Percentiles rank a stretch among this genome's conserved stretches.
phyloP scores from a whole-genome alignment of 805 yeast species.

The Candida incommunis region DNA sequence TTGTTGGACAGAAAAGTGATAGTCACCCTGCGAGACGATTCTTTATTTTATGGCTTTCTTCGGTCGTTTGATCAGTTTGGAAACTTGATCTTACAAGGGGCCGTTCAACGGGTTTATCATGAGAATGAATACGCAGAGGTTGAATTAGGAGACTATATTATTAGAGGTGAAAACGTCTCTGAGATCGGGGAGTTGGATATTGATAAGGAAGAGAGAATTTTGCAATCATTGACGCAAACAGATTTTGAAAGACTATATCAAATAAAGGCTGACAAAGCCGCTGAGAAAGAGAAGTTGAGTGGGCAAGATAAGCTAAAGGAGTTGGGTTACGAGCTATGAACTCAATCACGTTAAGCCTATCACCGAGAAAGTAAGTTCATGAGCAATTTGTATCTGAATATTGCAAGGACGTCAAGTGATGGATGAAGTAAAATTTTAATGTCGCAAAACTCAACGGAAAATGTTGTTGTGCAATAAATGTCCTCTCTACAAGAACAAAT shows the following conservation, averaged over 20 bases:
- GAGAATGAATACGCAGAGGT: constrained; percentile 53
- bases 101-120: constrained; percentile 63
- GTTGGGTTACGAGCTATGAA: not conserved
- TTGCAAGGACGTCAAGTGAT: no score
- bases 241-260: constrained; percentile 41
- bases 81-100: constrained; percentile 82
- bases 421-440: no score
- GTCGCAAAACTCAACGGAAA: no score
- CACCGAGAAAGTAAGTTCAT: no score
- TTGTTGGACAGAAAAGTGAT: constrained; percentile 42
- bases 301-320: constrained; percentile 8
- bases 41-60: constrained; percentile 73
- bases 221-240: constrained; percentile 40
- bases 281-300: constrained; percentile 9
- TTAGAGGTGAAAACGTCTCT: constrained; percentile 93
- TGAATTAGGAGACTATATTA: constrained; percentile 67
- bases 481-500: no score
- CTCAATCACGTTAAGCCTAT: no score
- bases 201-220: constrained; percentile 62
- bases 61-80: constrained; percentile 92
- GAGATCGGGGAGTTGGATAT: constrained; percentile 89
- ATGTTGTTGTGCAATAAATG: no score
- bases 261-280: constrained; percentile 9
- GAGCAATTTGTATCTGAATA: no score
- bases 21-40: constrained; percentile 80